A percentile compares a stretch with the other conserved stretches of the same genome.
These are phyloP conservation scores for Ceratocystis smalleyi DNA, from an alignment of 2,329 filamentous ascomycete genomes.

Conservation along the genomic window DNA sequence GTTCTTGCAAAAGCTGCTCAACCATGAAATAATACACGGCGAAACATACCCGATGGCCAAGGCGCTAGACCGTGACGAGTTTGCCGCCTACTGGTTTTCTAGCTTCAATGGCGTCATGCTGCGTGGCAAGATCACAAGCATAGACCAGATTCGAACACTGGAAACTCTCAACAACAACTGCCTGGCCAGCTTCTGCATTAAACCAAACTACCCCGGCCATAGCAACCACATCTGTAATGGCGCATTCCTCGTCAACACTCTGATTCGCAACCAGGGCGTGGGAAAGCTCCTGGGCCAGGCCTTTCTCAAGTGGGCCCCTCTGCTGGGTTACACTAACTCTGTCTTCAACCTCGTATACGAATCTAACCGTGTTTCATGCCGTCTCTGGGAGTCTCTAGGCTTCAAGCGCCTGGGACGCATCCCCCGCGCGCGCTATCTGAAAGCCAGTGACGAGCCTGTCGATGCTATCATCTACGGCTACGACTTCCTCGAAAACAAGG, in stretches of 20 bases:
- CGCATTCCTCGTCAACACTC: constrained; percentile 60
- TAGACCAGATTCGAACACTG: constrained; percentile 26
- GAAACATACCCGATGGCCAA: constrained; percentile 86
- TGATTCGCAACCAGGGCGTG: constrained; percentile 56
- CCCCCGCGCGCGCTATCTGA: constrained; percentile 53
- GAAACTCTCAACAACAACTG: constrained; percentile 71
- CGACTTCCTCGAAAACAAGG: constrained; percentile 36
- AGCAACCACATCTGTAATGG: constrained; percentile 87
- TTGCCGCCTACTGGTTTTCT: constrained; percentile 77
- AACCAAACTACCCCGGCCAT: constrained; percentile 81
- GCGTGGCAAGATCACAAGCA: constrained; percentile 52
- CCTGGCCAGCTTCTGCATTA: constrained; percentile 83
- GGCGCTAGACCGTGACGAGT: constrained; percentile 55
- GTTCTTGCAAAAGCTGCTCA: constrained; percentile 71
- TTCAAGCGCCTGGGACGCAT: constrained; percentile 86
- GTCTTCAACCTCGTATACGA: constrained; percentile 93
- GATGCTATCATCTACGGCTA: constrained; percentile 68
- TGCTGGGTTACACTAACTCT: constrained; percentile 76
- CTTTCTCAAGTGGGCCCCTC: constrained; percentile 63
- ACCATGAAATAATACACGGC: constrained; percentile 79
- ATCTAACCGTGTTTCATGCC: constrained; percentile 77
- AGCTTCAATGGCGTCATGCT: constrained; percentile 83
- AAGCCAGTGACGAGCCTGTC: constrained; percentile 51
- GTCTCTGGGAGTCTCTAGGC: constrained; percentile 80
- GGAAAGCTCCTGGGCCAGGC: constrained; percentile 61